Percentiles rank a stretch among this genome's conserved stretches.
These are phyloP conservation scores for Tylopilus orsonianus DNA, from an alignment of 1,284 basidiomycete genomes.

Conservation along the genomic window DNA sequence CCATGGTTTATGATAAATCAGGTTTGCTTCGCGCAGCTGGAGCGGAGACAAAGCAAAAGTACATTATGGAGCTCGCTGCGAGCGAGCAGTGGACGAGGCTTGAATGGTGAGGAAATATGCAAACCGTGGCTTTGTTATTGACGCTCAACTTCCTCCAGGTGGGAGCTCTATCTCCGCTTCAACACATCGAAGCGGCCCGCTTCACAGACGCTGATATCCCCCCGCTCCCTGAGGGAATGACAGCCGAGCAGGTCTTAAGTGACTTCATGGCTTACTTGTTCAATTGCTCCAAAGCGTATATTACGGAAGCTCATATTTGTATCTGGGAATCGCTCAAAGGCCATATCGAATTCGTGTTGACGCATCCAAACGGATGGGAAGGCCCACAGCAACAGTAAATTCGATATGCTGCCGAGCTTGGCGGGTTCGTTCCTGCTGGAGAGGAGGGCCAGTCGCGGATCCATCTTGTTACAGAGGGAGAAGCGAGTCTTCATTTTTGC, in stretches of 20 bases:
- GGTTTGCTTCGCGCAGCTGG: constrained; percentile 48
- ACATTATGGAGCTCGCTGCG: constrained; percentile 38
- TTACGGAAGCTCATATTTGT: constrained; percentile 43
- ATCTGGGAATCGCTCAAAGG: constrained; percentile 36
- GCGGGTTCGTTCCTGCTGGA: constrained; percentile 28
- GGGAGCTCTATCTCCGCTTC: constrained; percentile 53
- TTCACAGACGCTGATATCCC: constrained; percentile 35
- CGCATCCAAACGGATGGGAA: constrained; percentile 45
- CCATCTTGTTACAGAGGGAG: constrained; percentile 48
- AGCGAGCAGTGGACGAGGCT: constrained; percentile 44
- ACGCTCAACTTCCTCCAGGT: constrained; percentile 38
- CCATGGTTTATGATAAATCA: constrained; percentile 46
- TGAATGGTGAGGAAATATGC: constrained; percentile 42
- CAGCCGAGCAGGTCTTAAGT: constrained; percentile 44
- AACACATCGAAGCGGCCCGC: constrained; percentile 27
- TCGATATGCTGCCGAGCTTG: constrained; percentile 36
- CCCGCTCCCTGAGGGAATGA: constrained; percentile 45
- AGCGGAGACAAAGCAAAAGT: constrained; percentile 44
- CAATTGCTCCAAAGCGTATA: constrained; percentile 42
- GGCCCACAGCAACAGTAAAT: constrained; percentile 39
- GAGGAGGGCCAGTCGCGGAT: constrained; percentile 34
- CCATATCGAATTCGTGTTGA: constrained; percentile 36
- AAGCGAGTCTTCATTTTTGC: constrained; percentile 49
- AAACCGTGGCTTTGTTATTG: background rate
- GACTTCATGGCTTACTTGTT: constrained; percentile 54